phyloP scores from a whole-genome alignment of 2,329 filamentous ascomycete species.

The Leptodontidium sp. region DNA sequence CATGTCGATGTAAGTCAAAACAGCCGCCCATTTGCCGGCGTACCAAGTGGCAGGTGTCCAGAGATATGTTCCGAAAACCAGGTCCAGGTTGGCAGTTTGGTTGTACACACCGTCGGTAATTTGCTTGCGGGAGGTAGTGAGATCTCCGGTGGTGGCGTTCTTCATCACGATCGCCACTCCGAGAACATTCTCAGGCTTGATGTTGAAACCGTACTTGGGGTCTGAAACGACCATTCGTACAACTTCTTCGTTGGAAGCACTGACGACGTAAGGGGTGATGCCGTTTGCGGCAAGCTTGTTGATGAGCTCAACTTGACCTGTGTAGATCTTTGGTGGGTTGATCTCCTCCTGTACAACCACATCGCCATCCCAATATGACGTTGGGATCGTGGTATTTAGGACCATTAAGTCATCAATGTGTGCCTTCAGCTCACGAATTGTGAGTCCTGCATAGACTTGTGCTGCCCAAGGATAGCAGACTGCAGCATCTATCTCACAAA shows the following conservation, averaged over 20 bases:
- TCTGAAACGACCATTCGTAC: conserved; percentile 27
- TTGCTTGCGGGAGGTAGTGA: conserved; percentile 25
- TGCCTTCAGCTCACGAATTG: conserved; percentile 17
- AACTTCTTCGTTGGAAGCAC: conserved; percentile 24
- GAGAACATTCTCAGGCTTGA: conserved; percentile 25
- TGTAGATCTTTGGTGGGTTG: conserved; percentile 20
- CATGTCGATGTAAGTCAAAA: conserved; percentile 22
- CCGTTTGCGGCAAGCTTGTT: conserved; percentile 11
- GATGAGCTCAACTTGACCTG: conserved; percentile 20
- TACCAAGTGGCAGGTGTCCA: conserved; percentile 27
- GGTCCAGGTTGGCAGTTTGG: conserved; percentile 21
- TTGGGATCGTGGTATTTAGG: conserved; percentile 16
- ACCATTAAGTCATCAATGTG: conserved; percentile 22
- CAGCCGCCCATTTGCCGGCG: conserved; percentile 23
- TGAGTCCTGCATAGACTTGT: conserved; percentile 22
- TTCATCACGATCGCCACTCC: conserved; percentile 20
- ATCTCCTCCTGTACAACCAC: conserved; percentile 14
- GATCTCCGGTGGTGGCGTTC: conserved; percentile 17
- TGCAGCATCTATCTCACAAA: conserved; percentile 21
- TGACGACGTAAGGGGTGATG: conserved; percentile 19
- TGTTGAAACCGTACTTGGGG: conserved; percentile 22
- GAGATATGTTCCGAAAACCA: conserved; percentile 13
- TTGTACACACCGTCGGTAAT: conserved; percentile 21
- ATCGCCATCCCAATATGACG: conserved; percentile 25
- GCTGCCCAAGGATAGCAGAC: conserved; percentile 26